Percentiles rank a stretch among this genome's conserved stretches.
Conservation (phyloP, 2,329 filamentous ascomycete genomes). For the Xylaria sp. region DNA sequence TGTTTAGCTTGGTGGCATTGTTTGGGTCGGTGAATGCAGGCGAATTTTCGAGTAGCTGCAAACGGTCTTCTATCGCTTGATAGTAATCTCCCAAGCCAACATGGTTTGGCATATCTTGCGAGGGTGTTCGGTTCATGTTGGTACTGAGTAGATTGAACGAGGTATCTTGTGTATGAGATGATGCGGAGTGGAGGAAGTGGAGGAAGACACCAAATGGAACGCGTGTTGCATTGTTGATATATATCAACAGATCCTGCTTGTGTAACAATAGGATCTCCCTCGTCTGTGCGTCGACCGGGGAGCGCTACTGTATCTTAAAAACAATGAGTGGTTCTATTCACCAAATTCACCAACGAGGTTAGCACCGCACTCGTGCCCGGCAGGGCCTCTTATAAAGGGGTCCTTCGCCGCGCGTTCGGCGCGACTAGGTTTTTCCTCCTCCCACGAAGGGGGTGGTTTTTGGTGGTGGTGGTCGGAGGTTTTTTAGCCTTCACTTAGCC, state of each 20-base stretch:
- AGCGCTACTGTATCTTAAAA: not conserved
- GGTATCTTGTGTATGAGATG: constrained; percentile 7
- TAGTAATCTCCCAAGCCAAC: not conserved
- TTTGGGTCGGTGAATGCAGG: not conserved
- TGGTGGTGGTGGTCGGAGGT: no score
- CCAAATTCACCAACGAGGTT: no score
- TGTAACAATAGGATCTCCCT: constrained; percentile 3
- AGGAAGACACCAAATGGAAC: not conserved
- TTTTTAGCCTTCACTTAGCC: no score
- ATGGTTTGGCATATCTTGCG: not conserved
- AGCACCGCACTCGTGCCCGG: no score
- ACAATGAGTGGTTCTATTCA: no score
- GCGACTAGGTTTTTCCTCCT: no score
- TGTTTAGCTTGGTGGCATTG: not conserved
- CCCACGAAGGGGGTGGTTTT: no score
- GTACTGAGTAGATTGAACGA: not conserved
- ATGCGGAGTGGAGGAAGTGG: constrained; percentile 1
- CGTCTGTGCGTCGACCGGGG: not conserved
- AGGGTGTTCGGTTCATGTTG: not conserved
- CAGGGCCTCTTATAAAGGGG: no score
- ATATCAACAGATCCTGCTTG: constrained; percentile 1
- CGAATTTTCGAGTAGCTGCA: not conserved
- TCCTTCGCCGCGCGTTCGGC: no score
- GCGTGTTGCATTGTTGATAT: constrained; percentile 9
- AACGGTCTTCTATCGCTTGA: not conserved